Percentiles rank a stretch among this genome's conserved stretches.
phyloP scores from a whole-genome alignment of 2,329 filamentous ascomycete species.

The Aspergillus viridinutans region DNA sequence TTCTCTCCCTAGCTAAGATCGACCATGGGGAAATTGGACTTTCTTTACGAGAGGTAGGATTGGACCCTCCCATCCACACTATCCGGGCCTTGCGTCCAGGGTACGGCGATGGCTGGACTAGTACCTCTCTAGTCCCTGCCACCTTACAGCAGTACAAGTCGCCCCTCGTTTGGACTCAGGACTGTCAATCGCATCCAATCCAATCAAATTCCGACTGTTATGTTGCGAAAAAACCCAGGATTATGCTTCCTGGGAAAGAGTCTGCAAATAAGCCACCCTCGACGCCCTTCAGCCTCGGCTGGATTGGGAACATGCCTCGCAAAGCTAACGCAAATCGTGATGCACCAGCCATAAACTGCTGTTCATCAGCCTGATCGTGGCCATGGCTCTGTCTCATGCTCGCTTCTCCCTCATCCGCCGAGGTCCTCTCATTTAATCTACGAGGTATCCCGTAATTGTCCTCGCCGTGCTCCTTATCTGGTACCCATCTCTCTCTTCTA shows the following conservation, averaged over 20 bases:
- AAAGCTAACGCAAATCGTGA: not conserved
- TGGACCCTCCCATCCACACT: not conserved
- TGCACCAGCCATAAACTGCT: not conserved
- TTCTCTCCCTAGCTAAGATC: conserved; percentile 7
- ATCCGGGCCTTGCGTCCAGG: not conserved
- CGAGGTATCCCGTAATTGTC: not conserved
- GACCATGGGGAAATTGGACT: conserved; percentile 15
- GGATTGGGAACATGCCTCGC: not conserved
- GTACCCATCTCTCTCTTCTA: not conserved
- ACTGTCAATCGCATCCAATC: not conserved
- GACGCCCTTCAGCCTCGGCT: not conserved
- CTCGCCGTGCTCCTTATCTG: not conserved
- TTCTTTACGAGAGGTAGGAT: not conserved
- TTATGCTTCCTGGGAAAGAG: not conserved
- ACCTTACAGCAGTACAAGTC: not conserved
- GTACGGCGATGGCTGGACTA: not conserved
- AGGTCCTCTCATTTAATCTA: not conserved
- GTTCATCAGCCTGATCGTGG: not conserved
- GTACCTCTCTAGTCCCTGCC: no score
- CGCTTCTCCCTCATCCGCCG: not conserved
- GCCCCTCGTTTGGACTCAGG: not conserved
- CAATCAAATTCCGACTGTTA: not conserved
- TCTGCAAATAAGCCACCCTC: not conserved
- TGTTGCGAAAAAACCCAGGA: not conserved
- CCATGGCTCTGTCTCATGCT: not conserved